phyloP scores from a whole-genome alignment of 805 yeast species.

The Metschnikowia drakensbergensis region DNA sequence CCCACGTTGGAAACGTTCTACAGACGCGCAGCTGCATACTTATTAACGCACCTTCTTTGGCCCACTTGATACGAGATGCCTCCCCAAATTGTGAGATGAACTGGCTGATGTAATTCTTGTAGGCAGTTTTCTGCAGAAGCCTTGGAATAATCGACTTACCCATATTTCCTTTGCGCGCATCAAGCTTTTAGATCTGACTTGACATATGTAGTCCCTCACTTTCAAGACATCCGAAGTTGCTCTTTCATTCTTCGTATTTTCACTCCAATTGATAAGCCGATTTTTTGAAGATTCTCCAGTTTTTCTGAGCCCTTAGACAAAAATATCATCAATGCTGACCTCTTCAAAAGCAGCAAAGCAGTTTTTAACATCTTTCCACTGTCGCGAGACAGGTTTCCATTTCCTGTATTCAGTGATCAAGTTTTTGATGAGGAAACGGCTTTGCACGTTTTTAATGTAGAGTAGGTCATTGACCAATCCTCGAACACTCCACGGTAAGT shows the following conservation, averaged over 20 bases:
- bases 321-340: slow-evolving; percentile 26
- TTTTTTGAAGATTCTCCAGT: too few species aligned
- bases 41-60: not conserved
- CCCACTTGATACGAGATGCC: slow-evolving; percentile 1
- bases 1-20: slow-evolving; percentile 2
- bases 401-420: slow-evolving; percentile 23
- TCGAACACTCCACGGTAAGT: slow-evolving; percentile 39
- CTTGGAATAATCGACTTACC: not conserved
- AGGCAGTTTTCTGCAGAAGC: not conserved
- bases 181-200: too few species aligned
- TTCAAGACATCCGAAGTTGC: too few species aligned
- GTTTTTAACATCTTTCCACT: slow-evolving; percentile 32
- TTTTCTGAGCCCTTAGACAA: slow-evolving; percentile 6
- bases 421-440: slow-evolving; percentile 21
- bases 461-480: slow-evolving; percentile 35
- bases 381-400: slow-evolving; percentile 29
- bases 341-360: slow-evolving; percentile 35
- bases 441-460: slow-evolving; percentile 28
- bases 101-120: not conserved
- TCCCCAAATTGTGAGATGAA: not conserved
- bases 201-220: too few species aligned
- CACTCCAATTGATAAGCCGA: too few species aligned
- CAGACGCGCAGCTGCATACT: slow-evolving; percentile 3
- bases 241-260: too few species aligned
- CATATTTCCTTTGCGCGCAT: too few species aligned